Evolutionary conservation across 1,284 basidiomycete genomes (phyloP), one percentile per base, ranked within the genome.

Genomic region (Melampsora americana): DNA sequence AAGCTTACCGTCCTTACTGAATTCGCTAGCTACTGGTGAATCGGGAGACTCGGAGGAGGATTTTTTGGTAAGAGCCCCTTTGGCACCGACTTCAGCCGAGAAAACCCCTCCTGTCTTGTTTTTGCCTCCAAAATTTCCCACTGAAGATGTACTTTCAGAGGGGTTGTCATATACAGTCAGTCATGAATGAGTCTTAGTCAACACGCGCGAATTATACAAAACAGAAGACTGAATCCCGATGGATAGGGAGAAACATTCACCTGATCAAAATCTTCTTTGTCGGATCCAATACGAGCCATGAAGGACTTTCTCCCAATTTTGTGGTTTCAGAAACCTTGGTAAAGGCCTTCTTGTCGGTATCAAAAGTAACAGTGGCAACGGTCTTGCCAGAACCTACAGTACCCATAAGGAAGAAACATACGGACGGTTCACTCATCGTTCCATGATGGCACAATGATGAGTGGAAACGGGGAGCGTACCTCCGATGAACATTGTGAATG

Each of bases 61-160:
- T 18, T 66, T 56, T 9, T 42, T 65, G 12, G 61, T 48, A 5
- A 73, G 35, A 14, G 46, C 18, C 2, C 70, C 70, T 56, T 73
- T 62, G 14, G 60, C 9, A 5, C 18, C 62, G 44, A 73, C 11
- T 5, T 20, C 0, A 30, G 70, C 61, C 7, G 62, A 73, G 56
- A 73, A 73, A 14, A 73, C 16, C 4, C 70, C 62, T 23, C 70
- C 70, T 16, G 70, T 65, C 48, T 56, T 56, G 5, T 73, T 62
- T 18, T 56, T n/a, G 0, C 35, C 56, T 14, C 59, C 46, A n/a
- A 73, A 73, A 39, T 56, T 66, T 28, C 35, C 23, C n/a, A 46
- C 61, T 30, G 69, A 70, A 18, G 69, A 42, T 42, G 59, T 71
- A 30, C 14, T 44, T 35, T 26, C 28, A 26, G 9, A 28, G 32